phyloP scores from a whole-genome alignment of 2,329 filamentous ascomycete species.

The Pseudocercospora musae region DNA sequence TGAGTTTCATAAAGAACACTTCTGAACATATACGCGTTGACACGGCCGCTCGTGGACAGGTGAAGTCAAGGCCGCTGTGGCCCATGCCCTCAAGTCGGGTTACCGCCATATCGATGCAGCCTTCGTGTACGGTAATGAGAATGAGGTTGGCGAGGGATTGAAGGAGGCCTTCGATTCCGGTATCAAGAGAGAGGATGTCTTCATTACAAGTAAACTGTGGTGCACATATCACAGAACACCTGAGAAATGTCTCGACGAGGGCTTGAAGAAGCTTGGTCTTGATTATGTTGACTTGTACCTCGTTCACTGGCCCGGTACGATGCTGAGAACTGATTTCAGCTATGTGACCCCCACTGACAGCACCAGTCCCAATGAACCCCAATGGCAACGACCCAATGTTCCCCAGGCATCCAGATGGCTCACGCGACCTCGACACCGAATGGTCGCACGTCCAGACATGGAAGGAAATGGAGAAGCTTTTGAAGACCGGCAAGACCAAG shows the following conservation, averaged over 20 bases:
- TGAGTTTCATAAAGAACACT: background rate
- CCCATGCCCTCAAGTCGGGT: constrained; percentile 48
- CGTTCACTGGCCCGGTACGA: constrained; percentile 81
- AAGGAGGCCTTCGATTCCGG: constrained; percentile 67
- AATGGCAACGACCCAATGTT: constrained; percentile 69
- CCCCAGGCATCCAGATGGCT: constrained; percentile 70
- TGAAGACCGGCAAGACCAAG: constrained; percentile 47
- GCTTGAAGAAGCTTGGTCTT: constrained; percentile 68
- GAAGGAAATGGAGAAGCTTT: constrained; percentile 69
- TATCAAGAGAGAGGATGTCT: constrained; percentile 72
- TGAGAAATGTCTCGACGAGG: constrained; percentile 68
- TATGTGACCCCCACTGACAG: constrained; percentile 53
- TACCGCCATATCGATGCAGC: constrained; percentile 62
- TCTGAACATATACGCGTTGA: background rate
- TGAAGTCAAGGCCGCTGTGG: constrained; percentile 47
- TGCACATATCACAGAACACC: constrained; percentile 71
- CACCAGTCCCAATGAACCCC: constrained; percentile 67
- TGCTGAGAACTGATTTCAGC: constrained; percentile 40
- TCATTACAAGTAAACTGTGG: constrained; percentile 84
- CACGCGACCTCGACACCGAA: constrained; percentile 65
- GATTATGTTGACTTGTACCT: constrained; percentile 80
- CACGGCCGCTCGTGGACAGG: constrained; percentile 32
- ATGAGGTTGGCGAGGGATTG: constrained; percentile 75
- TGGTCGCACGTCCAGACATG: constrained; percentile 74
- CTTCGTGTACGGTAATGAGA: constrained; percentile 77